Evolutionary conservation across 2,329 filamentous ascomycete species (phyloP).

Genomic region (Talaromyces sp.): DNA sequence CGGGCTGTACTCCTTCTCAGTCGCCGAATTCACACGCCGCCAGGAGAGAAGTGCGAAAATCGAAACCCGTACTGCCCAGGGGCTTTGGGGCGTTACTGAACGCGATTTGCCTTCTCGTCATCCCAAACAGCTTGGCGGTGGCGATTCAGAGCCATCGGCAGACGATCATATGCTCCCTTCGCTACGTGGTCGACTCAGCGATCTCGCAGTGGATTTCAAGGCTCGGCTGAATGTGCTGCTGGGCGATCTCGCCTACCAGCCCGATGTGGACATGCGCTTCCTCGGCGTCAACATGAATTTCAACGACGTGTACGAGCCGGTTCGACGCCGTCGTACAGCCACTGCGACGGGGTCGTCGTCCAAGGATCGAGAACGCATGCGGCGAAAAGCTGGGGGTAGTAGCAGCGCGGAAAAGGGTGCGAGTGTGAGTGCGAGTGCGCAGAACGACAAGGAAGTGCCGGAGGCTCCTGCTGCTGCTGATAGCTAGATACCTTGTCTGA

Average conservation of each 20-base stretch:
- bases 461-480: neutral
- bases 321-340: constrained; percentile 50
- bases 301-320: constrained; percentile 88
- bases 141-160: constrained; percentile 27
- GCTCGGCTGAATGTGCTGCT: constrained; percentile 72
- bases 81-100: constrained; percentile 60
- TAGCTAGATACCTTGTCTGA: no score
- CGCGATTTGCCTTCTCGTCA: constrained; percentile 35
- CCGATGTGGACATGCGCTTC: constrained; percentile 92
- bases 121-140: constrained; percentile 3
- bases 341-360: constrained; percentile 18
- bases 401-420: neutral
- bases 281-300: constrained; percentile 98
- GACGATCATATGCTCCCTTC: constrained; percentile 65
- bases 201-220: constrained; percentile 71
- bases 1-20: constrained; percentile 87
- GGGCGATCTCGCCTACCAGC: constrained; percentile 86
- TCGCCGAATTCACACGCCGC: constrained; percentile 87
- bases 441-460: neutral
- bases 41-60: constrained; percentile 76
- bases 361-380: constrained; percentile 24
- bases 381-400: neutral
- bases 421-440: neutral
- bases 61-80: constrained; percentile 60
- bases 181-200: constrained; percentile 66